These are phyloP conservation scores for Brasenia schreberi DNA, from an alignment of 164 flowering plant genomes.

Conservation along the genomic window DNA sequence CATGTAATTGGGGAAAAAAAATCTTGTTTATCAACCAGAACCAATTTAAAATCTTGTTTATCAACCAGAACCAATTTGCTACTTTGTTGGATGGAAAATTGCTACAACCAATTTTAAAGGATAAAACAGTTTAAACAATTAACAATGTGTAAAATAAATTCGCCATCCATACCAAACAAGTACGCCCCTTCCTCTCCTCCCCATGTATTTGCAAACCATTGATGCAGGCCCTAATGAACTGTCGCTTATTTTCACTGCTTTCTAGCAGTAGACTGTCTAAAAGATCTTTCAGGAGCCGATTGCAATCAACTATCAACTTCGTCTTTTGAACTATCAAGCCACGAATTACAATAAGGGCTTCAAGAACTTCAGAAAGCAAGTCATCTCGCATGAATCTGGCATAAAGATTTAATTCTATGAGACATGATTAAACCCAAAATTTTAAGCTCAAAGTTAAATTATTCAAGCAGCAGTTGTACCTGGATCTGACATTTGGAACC, in stretches of 20 bases:
- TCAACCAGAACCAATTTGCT: no score
- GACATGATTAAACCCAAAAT: neutral
- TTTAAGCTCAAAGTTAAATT: neutral
- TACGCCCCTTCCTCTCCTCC: conserved; percentile 70
- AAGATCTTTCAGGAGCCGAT: conserved; percentile 81
- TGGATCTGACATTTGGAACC: conserved; percentile 74
- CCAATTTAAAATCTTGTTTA: no score
- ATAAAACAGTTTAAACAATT: no score
- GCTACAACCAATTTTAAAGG: no score
- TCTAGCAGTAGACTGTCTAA: conserved; percentile 89
- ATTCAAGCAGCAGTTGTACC: conserved; percentile 25
- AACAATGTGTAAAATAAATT: no score
- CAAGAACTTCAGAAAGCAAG: conserved; percentile 75
- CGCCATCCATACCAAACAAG: conserved; percentile 49
- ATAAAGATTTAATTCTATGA: conserved; percentile 3
- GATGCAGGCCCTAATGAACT: conserved; percentile 87
- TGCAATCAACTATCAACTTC: conserved; percentile 90
- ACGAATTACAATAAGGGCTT: conserved; percentile 87
- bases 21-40: no score
- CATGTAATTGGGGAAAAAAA: no score
- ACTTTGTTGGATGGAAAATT: no score
- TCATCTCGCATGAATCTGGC: conserved; percentile 82
- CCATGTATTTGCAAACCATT: conserved; percentile 77
- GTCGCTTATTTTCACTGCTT: conserved; percentile 86
- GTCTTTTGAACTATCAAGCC: conserved; percentile 97